Base-by-base conservation (phyloP, 208 protist genomes). In the Jaenimonas drosophilae region DNA sequence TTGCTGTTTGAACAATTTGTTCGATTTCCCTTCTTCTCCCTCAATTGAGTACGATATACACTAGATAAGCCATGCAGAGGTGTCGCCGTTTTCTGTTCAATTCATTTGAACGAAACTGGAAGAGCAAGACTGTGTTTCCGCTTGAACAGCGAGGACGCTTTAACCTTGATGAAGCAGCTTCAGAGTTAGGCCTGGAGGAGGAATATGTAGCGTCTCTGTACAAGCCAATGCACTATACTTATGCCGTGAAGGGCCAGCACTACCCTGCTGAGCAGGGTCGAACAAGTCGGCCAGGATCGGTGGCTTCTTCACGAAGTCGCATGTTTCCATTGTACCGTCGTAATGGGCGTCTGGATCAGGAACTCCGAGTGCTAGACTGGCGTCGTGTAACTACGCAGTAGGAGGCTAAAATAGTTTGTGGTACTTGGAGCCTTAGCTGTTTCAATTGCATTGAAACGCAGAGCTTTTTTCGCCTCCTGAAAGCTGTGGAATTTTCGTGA, bases 181-280 rank as follows among this genome's bases (percentile, higher is more conserved):
- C 65, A 0, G 80, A 86, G 48, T 73, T 93, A 24, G 49, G 82
- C 27, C 57, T 93, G 23, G 70, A 90, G 37, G 66, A 76, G 37
- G 70, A 63, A 26, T 93, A 93, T 45, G 72, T 78, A 2, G 74
- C 77, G 1, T 75, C 85, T 4, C 64, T 93, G 24, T 89, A 84
- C 57, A 81, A 79, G 26, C 85, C 85, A 0, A 20, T 79, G 32
- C 72, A 87, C 42, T 93, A 86, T 44, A 93, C 76, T 4, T 93
- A 84, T 52, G 12, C 47, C 23, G 56, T 93, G 39, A 70, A 66
- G 30, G 85, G 85, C 3, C 80, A 93, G 55, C 75, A 68, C 21
- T 93, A 89, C 32, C 85, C 85, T 4, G 73, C 65, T 1, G 74
- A 93, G 58, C 76, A 80, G 47, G 80, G 77, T 26, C 70, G 80